Evolutionary conservation across 2,329 filamentous ascomycete genomes (phyloP), one percentile per base, ranked within the genome.

Genomic region (Pleurostoma richardsiae): DNA sequence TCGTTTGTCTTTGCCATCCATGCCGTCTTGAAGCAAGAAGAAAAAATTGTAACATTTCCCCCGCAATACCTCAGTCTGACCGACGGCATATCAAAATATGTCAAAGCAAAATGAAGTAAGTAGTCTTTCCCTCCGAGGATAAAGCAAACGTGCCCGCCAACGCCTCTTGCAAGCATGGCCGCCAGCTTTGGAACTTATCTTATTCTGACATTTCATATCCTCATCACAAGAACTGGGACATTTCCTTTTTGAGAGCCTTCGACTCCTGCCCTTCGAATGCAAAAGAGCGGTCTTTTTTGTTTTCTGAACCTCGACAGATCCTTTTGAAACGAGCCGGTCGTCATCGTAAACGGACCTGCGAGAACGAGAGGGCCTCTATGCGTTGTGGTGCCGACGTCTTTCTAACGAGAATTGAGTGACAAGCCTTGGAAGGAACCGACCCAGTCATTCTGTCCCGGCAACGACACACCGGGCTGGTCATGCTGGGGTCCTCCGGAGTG

Each of bases 361-460:
- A 29, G 36, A 26, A n/a, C 10, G 27, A 10, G 26, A 8, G 30
- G 30, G 4, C n/a, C 4, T 27, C 6, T 4, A 27, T 31, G 31
- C 10, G 27, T 19, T 11, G 8, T 38, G 42, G 40, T 11, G 30
- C 5, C 42, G 10, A 31, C 42, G 27, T 39, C 30, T 29, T 41
- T 51, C 68, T 59, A 80, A 50, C 77, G 76, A 53, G 80, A 79
- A 59, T 86, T 86, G 52, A 90, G 75, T 3, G 86, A 90, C 19
- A 90, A 69, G 7, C 85, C 80, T 61, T 90, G 85, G 61, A 89
- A 88, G 5, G 75, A 67, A 45, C 71, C 69, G 29, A 76, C 67
- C 83, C 85, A 88, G 43, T 86, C 83, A 42, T 73, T 70, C 57
- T 74, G 73, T 30, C 64, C 62, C 43, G 64, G 60, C 48, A 77